Base-by-base conservation (phyloP, 805 yeast genomes). In the Starmerella vaccinii region DNA sequence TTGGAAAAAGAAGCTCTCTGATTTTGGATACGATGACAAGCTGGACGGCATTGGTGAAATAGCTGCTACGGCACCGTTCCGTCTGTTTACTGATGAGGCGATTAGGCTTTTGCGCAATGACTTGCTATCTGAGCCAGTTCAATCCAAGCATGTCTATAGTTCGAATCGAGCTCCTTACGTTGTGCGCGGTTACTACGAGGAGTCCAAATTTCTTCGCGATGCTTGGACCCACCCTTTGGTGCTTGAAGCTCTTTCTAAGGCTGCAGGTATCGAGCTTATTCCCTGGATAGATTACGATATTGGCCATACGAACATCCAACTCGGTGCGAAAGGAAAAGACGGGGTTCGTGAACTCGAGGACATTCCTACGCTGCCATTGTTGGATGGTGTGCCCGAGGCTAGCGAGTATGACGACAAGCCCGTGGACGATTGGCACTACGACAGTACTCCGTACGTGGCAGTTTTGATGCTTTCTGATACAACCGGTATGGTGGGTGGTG, bases 181-280 rank as follows among this genome's bases (percentile, higher is more conserved):
- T 45, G 58, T 77, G 50, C 68, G 82, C 57, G 82, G 82, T 2
- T 74, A 68, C 56, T 74, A 71, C 24, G 61, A 65, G 24, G 49
- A 64, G n/a, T 65, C 76, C 37, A 81, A 80, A 0, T 78, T 78
- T 59, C 71, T 75, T 1, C 67, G 71, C 56, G 70, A 66, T 3
- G 82, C 82, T 5, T 77, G 82, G 82, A 72, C 72, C 3, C 79
- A 76, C 57, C 82, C 82, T 21, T 69, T 69, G 52, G 76, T 81
- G 5, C 65, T 75, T 56, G 76, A 75, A 48, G 73, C 78, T 33
- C 67, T 78, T 41, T 69, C 73, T 49, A 68, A 63, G n/a, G 77
- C 77, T 78, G 80, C 83, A 3, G 80, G 80, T 5, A 77, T 75
- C 37, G 79, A 76, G 23, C 67, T 76, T 49, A 76, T 75, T 55